These are phyloP conservation scores for Oryza coarctata DNA, from an alignment of 176 grass and related monocot species.

Conservation along the genomic window DNA sequence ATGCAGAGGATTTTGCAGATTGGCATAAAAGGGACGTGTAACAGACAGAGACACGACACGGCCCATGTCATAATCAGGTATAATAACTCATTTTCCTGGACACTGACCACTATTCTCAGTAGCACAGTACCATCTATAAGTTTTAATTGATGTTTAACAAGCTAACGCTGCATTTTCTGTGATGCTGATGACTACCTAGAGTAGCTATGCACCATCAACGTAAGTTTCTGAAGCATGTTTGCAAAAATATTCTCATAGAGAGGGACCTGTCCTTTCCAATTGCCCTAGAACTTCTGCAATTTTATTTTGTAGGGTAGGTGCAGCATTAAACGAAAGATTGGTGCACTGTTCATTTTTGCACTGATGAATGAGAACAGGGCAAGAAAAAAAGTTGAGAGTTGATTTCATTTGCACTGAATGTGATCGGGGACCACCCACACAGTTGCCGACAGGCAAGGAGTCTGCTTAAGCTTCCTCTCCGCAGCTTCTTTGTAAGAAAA, in stretches of 20 bases:
- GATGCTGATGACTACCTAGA: constrained; percentile 7
- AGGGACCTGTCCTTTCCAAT: background rate
- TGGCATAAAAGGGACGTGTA: constrained; percentile 25
- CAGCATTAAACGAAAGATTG: background rate
- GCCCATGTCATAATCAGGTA: constrained; percentile 14
- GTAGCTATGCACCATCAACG: background rate
- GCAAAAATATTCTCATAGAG: background rate
- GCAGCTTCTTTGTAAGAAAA: constrained; percentile 6
- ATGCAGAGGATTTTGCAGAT: background rate
- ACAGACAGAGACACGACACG: background rate
- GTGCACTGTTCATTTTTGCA: background rate
- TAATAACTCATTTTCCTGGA: constrained; percentile 1
- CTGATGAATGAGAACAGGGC: background rate
- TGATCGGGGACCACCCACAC: constrained; percentile 34
- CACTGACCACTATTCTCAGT: background rate
- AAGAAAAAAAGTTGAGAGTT: background rate
- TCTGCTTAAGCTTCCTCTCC: background rate
- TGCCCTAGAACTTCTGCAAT: background rate
- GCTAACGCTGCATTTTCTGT: constrained; percentile 14
- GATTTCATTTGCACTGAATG: constrained; percentile 32
- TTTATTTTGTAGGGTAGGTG: background rate
- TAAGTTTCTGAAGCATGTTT: background rate
- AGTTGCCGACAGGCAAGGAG: constrained; percentile 27
- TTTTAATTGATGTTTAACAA: constrained; percentile 19
- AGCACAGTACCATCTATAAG: background rate